Conservation (phyloP, 2,329 filamentous ascomycete species). For the Coccinonectria pachysandricola region DNA sequence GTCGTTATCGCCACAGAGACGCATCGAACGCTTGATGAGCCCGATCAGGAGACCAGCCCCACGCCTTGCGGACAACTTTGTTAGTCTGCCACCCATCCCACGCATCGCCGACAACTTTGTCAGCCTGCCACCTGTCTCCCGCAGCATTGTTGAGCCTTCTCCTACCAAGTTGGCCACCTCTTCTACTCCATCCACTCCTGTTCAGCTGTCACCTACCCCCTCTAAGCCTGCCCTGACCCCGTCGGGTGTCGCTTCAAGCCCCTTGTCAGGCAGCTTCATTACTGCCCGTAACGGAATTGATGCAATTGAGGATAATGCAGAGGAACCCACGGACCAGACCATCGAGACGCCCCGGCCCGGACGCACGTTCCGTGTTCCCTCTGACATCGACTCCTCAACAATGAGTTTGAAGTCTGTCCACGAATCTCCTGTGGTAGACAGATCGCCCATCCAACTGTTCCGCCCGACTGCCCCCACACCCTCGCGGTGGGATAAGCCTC, state of each 20-base stretch:
- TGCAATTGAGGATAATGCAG: no score
- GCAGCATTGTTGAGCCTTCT: constrained; percentile 13
- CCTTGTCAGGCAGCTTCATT: constrained; percentile 3
- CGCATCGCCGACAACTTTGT: constrained; percentile 21
- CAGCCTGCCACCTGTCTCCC: constrained; percentile 19
- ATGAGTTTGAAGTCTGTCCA: no score
- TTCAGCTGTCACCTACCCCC: constrained; percentile 9
- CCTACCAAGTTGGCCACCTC: constrained; percentile 23
- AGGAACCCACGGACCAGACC: constrained; percentile 2
- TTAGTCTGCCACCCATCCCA: constrained; percentile 17
- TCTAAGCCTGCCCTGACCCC: constrained; percentile 6
- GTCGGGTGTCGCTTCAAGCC: constrained; percentile 7
- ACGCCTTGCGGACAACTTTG: constrained; percentile 19
- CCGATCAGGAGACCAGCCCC: constrained; percentile 16
- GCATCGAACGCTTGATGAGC: constrained; percentile 15
- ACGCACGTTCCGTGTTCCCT: constrained; percentile 11
- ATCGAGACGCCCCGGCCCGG: constrained; percentile 8
- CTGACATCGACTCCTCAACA: constrained; percentile 11
- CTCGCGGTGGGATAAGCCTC: constrained; percentile 14
- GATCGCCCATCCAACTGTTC: constrained; percentile 12
- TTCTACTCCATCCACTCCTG: constrained; percentile 17
- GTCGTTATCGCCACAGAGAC: constrained; percentile 23
- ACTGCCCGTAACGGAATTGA: not conserved
- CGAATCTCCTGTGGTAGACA: constrained; percentile 4
- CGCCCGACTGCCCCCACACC: constrained; percentile 22